Percentiles rank a stretch among this genome's conserved stretches.
Evolutionary conservation across 2,329 filamentous ascomycete genomes (phyloP).

Genomic region (Xylariaceae sp.): DNA sequence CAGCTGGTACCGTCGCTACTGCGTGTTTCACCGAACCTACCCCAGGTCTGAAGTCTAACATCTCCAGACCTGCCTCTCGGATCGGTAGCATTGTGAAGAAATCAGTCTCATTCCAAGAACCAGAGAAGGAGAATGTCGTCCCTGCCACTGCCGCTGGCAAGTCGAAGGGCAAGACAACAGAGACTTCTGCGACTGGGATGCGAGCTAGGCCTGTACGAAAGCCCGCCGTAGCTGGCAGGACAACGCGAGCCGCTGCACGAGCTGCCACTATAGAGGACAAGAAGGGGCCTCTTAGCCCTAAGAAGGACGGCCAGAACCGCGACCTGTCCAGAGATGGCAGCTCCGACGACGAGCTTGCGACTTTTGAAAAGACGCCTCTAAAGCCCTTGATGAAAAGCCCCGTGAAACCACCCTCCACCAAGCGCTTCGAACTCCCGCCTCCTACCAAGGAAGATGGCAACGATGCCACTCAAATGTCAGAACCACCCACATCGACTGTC

Average conservation of each 20-base stretch:
- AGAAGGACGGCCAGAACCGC: constrained; percentile 57
- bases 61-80: constrained; percentile 26
- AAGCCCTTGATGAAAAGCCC: constrained; percentile 53
- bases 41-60: constrained; percentile 37
- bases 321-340: constrained; percentile 38
- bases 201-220: constrained; percentile 47
- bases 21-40: constrained; percentile 28
- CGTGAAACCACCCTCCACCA: constrained; percentile 41
- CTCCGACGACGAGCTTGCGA: constrained; percentile 58
- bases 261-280: constrained; percentile 31
- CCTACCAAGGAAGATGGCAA: constrained; percentile 20
- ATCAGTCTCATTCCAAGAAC: constrained; percentile 59
- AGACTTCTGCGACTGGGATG: constrained; percentile 32
- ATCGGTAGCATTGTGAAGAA: constrained; percentile 40
- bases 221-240: constrained; percentile 31
- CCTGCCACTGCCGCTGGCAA: constrained; percentile 32
- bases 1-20: constrained; percentile 34
- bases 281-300: constrained; percentile 56
- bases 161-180: constrained; percentile 29
- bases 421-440: constrained; percentile 31
- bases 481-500: constrained; percentile 30
- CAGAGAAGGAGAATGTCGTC: constrained; percentile 60
- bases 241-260: constrained; percentile 32
- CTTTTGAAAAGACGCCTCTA: constrained; percentile 44
- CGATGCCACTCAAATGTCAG: constrained; percentile 29